phyloP scores from a whole-genome alignment of 2,329 filamentous ascomycete genomes.

The Pseudocercospora macadamiae region DNA sequence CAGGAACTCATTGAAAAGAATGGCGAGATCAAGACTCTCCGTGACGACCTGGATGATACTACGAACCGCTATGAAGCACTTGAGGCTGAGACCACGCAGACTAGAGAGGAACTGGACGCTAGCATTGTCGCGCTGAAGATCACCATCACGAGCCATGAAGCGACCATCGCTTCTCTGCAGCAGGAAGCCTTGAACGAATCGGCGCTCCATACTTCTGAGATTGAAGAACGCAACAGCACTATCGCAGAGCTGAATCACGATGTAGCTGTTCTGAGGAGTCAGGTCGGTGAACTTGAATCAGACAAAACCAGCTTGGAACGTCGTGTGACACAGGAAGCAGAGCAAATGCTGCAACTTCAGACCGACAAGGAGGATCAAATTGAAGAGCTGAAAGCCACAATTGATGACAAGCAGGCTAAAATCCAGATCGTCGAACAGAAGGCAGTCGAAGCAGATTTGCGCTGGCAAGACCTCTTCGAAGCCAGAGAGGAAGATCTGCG shows the following conservation, averaged over 20 bases:
- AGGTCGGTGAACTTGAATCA: slow-evolving; percentile 31
- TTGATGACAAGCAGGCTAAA: slow-evolving; percentile 39
- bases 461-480: slow-evolving; percentile 45
- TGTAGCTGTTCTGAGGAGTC: slow-evolving; percentile 23
- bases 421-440: slow-evolving; percentile 38
- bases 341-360: slow-evolving; percentile 40
- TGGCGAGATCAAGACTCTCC: slow-evolving; percentile 33
- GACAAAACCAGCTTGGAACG: slow-evolving; percentile 38
- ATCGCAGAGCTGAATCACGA: slow-evolving; percentile 38
- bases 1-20: slow-evolving; percentile 30
- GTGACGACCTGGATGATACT: slow-evolving; percentile 29
- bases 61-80: slow-evolving; percentile 26
- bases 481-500: slow-evolving; percentile 44
- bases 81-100: slow-evolving; percentile 22
- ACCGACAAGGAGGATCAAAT: slow-evolving; percentile 39
- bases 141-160: slow-evolving; percentile 30
- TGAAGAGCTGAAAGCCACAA: slow-evolving; percentile 31
- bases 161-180: slow-evolving; percentile 31
- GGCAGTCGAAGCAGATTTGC: slow-evolving; percentile 42
- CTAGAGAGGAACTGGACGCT: slow-evolving; percentile 31
- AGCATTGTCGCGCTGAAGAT: slow-evolving; percentile 32
- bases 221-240: slow-evolving; percentile 38
- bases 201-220: slow-evolving; percentile 35
- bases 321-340: slow-evolving; percentile 40
- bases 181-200: slow-evolving; percentile 28